Base-by-base conservation (phyloP, 148 eudicot genomes). In the Spergularia marina region DNA sequence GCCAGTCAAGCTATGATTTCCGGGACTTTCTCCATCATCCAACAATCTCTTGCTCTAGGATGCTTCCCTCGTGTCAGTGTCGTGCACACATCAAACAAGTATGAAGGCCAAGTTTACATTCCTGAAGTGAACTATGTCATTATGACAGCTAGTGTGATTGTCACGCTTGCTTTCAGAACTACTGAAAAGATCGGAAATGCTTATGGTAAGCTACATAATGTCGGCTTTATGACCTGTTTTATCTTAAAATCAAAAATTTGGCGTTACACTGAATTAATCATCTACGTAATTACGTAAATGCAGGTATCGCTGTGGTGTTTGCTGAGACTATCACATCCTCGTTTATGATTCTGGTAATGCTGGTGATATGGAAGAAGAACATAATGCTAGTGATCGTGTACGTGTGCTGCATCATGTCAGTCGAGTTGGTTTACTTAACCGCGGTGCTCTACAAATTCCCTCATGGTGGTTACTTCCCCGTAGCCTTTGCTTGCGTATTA, bases 221-320 rank as follows among this genome's bases (percentile, higher is more conserved):
- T 11, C 7, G 4, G 40, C 13, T 20, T 12, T 66, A 6, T 1
- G 16, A 25, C n/a, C 20, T 23, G 14, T 13, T 18, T 18, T 25
- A 44, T 44, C 49, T 44, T 44, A 44, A 4, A 6, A 0, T 44
- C 49, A 4, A 41, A 41, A 41, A 0, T 4, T 7, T 7, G 49
- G 3, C 49, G 3, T 44, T 9, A 44, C 49, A 44, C 5, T 44
- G 49, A 44, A 44, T 9, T 15, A 47, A 12, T 49, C 10, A 17
- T n/a, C 34, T 14, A 53, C 12, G 61, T 53, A 12, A 55, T 23
- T 23, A 23, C 25, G 25, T 23, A 23, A 30, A 30, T 78, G 72
- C 82, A 91, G 96, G 97, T 9, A 89, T 89, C 1, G 90, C 90
- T 0, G 97, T 91, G 77, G 84, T 91, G 21, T 83, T 87, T 68